Evolutionary conservation across 1,139 yeast species (phyloP), one percentile per base, ranked within the genome.

Genomic region (Candida buenavistaensis): DNA sequence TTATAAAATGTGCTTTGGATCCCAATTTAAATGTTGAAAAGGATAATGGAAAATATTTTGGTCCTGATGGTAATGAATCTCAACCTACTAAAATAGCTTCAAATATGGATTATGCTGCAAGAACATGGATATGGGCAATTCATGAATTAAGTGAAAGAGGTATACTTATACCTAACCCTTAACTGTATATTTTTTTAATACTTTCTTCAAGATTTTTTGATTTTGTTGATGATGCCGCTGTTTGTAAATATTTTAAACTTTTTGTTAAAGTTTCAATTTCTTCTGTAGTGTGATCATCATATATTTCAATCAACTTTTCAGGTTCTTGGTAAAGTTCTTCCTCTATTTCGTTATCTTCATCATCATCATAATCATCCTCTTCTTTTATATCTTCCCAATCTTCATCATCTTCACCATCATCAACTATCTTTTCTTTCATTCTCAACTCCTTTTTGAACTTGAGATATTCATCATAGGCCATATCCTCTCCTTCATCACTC

Each of bases 101-200:
- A 17, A 75, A 81, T 50, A 59, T 74, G 59, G 79, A 76, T 39
- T 76, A 73, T 48, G 86, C 87, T 1, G 81, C 83, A 7, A 62
- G 79, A 33, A 80, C 87, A 12, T 87, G 95, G 92, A 77, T 79
- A n/a, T 86, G 95, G 95, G 82, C 95, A 0, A 72, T 79, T 5
- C 72, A 68, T 33, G 75, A 82, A 51, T 58, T 87, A 39, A 68
- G 74, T 40, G 70, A 74, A 41, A 63, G 86, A 35, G 57, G 65
- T 24, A 62, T 66, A 29, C 43, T 51, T 27, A 47, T 54, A 15
- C 53, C 57, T 5, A 35, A 30, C 28, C 26, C 11, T 28, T 21
- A 15, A 23, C 33, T 37, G 23, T 36, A 33, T 16, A 29, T 35
- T 6, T 29, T 28, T 15, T 19, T 28, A 8, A 37, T 16, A 3